Conservation (phyloP, 306 rosid species). For the Oemleria cerasiformis region DNA sequence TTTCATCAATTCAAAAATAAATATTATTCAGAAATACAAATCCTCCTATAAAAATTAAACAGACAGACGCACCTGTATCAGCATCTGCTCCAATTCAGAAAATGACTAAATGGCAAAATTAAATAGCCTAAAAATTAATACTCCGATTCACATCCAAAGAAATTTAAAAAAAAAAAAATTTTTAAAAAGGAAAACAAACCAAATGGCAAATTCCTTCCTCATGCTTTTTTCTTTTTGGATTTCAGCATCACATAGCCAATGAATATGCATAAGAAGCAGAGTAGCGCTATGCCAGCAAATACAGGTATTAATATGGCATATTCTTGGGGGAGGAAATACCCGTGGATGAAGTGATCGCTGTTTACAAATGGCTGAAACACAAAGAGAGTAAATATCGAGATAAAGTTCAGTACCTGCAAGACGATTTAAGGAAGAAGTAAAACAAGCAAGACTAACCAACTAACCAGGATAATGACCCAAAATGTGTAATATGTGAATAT, state of each 20-base stretch:
- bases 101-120: neutral
- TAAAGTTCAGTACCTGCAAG: slow-evolving; percentile 3
- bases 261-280: no score
- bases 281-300: slow-evolving; percentile 67
- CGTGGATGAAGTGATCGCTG: slow-evolving; percentile 75
- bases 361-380: slow-evolving; percentile 92
- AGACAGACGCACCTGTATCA: no score
- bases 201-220: slow-evolving; percentile 1
- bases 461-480: slow-evolving; percentile 91
- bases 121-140: neutral
- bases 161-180: neutral
- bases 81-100: neutral
- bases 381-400: slow-evolving; percentile 1
- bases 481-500: slow-evolving; percentile 86
- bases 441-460: no score
- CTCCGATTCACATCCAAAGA: neutral
- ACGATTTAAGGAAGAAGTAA: neutral
- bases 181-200: no score
- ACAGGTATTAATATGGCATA: slow-evolving; percentile 81
- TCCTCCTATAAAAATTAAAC: no score
- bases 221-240: slow-evolving; percentile 85
- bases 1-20: no score
- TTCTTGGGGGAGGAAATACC: slow-evolving; percentile 85
- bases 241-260: slow-evolving; percentile 92
- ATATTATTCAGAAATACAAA: no score